These are phyloP conservation scores for Rhizophagus prolifer DNA, from an alignment of 192 early-diverging fungal species.

Conservation along the genomic window DNA sequence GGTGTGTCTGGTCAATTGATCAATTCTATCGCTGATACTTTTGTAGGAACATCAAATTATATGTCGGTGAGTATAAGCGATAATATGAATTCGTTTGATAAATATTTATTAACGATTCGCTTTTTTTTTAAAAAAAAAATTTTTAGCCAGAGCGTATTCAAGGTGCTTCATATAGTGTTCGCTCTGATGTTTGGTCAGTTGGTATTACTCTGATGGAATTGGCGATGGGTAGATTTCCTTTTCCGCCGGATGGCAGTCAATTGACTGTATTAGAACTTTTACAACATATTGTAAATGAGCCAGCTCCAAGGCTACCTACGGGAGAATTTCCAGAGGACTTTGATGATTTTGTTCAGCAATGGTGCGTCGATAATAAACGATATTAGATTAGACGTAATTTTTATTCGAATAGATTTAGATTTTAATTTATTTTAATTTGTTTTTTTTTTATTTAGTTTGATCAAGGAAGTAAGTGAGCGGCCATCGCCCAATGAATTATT, in stretches of 20 bases:
- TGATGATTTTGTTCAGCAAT: slow-evolving; percentile 72
- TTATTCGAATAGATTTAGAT: slow-evolving; percentile 7
- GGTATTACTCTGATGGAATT: slow-evolving; percentile 83
- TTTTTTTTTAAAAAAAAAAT: not conserved
- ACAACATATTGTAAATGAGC: slow-evolving; percentile 88
- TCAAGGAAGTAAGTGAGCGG: slow-evolving; percentile 56
- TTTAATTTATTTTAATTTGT: not conserved
- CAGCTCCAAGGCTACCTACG: slow-evolving; percentile 73
- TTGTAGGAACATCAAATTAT: slow-evolving; percentile 82
- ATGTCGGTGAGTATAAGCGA: slow-evolving; percentile 63
- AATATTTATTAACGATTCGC: not conserved
- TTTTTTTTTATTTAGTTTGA: slow-evolving; percentile 40
- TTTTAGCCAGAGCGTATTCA: slow-evolving; percentile 74
- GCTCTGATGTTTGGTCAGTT: slow-evolving; percentile 81
- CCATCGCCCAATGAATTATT: slow-evolving; percentile 67
- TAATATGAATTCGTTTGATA: not conserved
- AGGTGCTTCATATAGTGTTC: slow-evolving; percentile 74
- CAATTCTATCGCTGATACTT: slow-evolving; percentile 81
- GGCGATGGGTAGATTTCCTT: slow-evolving; percentile 71
- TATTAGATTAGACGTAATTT: too few species aligned
- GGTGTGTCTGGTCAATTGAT: slow-evolving; percentile 90
- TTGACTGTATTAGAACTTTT: slow-evolving; percentile 90
- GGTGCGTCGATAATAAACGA: slow-evolving; percentile 45
- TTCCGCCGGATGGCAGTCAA: slow-evolving; percentile 65
- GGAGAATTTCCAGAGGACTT: slow-evolving; percentile 75